Conservation (phyloP, 1,139 yeast species). For the Geotrichum restrictum region DNA sequence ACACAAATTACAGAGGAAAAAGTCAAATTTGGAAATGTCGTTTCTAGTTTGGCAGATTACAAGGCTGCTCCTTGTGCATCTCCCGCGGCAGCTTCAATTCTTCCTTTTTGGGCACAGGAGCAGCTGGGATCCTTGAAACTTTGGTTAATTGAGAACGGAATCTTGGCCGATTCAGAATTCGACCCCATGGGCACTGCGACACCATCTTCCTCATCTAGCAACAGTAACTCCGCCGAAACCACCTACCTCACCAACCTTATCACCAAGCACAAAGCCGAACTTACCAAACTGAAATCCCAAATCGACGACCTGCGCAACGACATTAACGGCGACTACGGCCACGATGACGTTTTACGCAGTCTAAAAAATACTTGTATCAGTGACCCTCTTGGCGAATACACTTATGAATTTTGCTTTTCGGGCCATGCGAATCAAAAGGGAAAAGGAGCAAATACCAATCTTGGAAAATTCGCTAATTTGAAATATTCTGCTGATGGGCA, state of each 20-base stretch:
- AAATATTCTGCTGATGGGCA: constrained; percentile 24
- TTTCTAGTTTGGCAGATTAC: background rate
- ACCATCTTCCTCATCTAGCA: constrained; percentile 11
- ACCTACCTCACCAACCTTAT: constrained; percentile 29
- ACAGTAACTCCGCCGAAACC: constrained; percentile 21
- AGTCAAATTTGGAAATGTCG: background rate
- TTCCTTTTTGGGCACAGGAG: constrained; percentile 2
- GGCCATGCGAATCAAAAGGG: constrained; percentile 57
- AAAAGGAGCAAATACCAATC: constrained; percentile 45
- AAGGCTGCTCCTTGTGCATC: background rate
- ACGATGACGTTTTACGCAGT: constrained; percentile 60
- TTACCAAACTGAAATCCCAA: constrained; percentile 27
- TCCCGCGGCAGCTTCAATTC: background rate
- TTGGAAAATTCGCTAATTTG: constrained; percentile 50
- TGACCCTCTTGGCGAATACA: constrained; percentile 61
- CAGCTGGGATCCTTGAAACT: constrained; percentile 5
- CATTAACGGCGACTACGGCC: constrained; percentile 47
- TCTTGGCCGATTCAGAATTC: constrained; percentile 25
- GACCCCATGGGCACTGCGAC: background rate
- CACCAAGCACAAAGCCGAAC: constrained; percentile 29
- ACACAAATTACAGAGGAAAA: background rate
- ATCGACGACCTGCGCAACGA: constrained; percentile 28
- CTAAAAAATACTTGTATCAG: constrained; percentile 50
- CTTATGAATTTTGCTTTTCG: constrained; percentile 59
- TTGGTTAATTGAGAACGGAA: constrained; percentile 32